These are phyloP conservation scores for Stephania cephalantha DNA, from an alignment of 164 flowering plant species.

Conservation along the genomic window DNA sequence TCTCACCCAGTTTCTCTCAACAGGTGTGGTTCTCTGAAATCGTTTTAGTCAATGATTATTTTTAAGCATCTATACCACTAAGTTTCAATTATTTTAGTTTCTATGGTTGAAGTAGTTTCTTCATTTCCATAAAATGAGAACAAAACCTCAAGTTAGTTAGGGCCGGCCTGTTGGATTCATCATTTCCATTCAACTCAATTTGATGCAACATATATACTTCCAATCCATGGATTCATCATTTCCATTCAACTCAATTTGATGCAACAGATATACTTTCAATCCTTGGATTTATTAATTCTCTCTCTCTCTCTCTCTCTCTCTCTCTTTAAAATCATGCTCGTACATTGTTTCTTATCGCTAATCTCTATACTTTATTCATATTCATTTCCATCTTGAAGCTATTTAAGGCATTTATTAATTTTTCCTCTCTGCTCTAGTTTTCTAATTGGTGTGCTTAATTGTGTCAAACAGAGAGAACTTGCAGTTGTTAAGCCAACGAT, in stretches of 20 bases:
- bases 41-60: neutral
- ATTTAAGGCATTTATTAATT: neutral
- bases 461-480: constrained; percentile 62
- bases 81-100: neutral
- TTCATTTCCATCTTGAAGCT: too few species aligned
- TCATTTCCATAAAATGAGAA: too few species aligned
- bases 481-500: constrained; percentile 76
- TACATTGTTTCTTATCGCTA: too few species aligned
- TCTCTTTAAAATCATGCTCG: too few species aligned
- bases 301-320: too few species aligned
- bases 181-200: too few species aligned
- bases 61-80: neutral
- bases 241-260: too few species aligned
- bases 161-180: too few species aligned
- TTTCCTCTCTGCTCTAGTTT: constrained; percentile 1
- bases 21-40: constrained; percentile 43
- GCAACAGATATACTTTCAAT: neutral
- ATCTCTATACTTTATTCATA: too few species aligned
- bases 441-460: neutral
- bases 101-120: neutral
- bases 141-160: too few species aligned
- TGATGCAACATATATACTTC: neutral
- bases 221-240: neutral
- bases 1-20: constrained; percentile 93
- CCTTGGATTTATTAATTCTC: neutral